Evolutionary conservation across 495 filamentous ascomycete species (phyloP).

Genomic region (Talaromyces proteolyticus): DNA sequence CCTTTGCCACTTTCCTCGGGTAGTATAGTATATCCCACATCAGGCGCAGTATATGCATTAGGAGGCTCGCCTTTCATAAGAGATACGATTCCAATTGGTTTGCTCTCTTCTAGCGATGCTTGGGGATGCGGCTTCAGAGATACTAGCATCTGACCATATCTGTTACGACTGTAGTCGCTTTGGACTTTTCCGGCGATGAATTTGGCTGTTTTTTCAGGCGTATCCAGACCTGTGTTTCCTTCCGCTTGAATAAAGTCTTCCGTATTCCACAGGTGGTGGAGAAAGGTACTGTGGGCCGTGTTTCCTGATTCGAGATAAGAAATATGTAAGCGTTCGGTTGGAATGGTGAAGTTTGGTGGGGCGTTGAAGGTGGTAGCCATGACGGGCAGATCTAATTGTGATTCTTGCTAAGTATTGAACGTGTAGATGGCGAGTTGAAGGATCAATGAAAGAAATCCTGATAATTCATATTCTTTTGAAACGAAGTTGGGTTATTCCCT

Average conservation of each 20-base stretch:
- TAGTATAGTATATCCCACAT: constrained; percentile 22
- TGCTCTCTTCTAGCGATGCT: constrained; percentile 8
- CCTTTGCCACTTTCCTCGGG: constrained; percentile 19
- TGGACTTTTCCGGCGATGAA: constrained; percentile 13
- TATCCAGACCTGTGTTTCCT: constrained; percentile 14
- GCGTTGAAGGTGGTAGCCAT: no score
- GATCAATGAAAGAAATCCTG: no score
- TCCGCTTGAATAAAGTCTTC: constrained; percentile 9
- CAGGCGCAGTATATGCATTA: constrained; percentile 17
- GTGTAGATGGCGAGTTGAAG: no score
- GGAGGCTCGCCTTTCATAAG: constrained; percentile 17
- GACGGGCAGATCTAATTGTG: no score
- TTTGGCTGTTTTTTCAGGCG: constrained; percentile 11
- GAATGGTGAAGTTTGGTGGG: constrained; percentile 19
- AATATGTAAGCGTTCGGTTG: constrained; percentile 26
- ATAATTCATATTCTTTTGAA: no score
- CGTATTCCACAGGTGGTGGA: constrained; percentile 23
- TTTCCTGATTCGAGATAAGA: constrained; percentile 18
- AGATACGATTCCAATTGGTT: constrained; percentile 14
- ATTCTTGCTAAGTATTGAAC: no score
- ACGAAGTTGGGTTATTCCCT: no score
- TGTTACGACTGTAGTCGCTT: constrained; percentile 16
- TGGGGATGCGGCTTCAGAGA: constrained; percentile 7
- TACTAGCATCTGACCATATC: constrained; percentile 17
- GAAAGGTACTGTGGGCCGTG: constrained; percentile 20